Evolutionary conservation across 2,329 filamentous ascomycete genomes (phyloP).

Genomic region (Apiospora aurea): DNA sequence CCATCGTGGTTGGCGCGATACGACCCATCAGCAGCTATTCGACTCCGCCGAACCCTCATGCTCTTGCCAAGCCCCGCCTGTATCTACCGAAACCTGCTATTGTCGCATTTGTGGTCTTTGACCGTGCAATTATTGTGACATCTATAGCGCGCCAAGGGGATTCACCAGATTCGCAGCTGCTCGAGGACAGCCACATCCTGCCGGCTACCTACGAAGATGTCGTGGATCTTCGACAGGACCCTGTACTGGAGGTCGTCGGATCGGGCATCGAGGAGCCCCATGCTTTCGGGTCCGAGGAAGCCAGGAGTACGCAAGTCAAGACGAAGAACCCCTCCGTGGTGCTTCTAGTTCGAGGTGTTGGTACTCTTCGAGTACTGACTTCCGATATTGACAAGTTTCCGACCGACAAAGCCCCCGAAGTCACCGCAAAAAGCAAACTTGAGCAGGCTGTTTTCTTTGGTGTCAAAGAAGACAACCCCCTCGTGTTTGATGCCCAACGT

Average conservation of each 20-base stretch:
- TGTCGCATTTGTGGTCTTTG: conserved; percentile 83
- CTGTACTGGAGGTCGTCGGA: conserved; percentile 68
- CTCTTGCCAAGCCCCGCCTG: conserved; percentile 64
- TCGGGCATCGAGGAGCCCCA: conserved; percentile 69
- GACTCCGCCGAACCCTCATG: conserved; percentile 54
- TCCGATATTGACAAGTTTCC: conserved; percentile 67
- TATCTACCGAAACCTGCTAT: conserved; percentile 81
- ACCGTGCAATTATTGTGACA: conserved; percentile 77
- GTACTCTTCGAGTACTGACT: conserved; percentile 65
- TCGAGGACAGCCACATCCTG: conserved; percentile 68
- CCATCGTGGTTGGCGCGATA: conserved; percentile 67
- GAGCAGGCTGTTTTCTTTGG: conserved; percentile 97
- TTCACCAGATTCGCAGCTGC: conserved; percentile 78
- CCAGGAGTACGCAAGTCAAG: conserved; percentile 58
- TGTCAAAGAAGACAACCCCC: conserved; percentile 79
- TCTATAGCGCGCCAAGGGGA: conserved; percentile 74
- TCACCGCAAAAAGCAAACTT: conserved; percentile 87
- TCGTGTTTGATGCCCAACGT: conserved; percentile 78
- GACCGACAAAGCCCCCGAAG: conserved; percentile 62
- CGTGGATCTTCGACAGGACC: conserved; percentile 76
- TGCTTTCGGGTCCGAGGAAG: conserved; percentile 51
- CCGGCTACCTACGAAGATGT: conserved; percentile 83
- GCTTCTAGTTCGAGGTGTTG: conserved; percentile 68
- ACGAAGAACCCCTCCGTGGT: conserved; percentile 69
- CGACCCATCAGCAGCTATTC: conserved; percentile 73